Conservation (phyloP, 1,139 yeast genomes). For the Debaryomyces fabryi region DNA sequence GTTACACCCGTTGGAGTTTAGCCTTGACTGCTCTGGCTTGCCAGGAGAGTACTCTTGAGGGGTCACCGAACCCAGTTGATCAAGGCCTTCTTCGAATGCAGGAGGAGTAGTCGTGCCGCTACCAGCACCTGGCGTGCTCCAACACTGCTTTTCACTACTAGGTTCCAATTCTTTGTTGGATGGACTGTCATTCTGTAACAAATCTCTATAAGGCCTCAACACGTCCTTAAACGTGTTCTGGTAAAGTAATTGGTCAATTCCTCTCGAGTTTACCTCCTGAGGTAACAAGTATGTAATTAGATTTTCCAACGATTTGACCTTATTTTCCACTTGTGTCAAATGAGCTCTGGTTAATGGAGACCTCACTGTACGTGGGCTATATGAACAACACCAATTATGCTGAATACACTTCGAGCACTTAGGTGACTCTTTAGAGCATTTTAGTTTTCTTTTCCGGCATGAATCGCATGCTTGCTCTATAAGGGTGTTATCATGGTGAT, state of each 20-base stretch:
- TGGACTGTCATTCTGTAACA: slow-evolving; percentile 7
- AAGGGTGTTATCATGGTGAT: slow-evolving; percentile 15
- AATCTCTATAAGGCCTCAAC: slow-evolving; percentile 23
- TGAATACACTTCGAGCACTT: slow-evolving; percentile 74
- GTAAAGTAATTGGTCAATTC: slow-evolving; percentile 29
- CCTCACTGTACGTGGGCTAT: slow-evolving; percentile 75
- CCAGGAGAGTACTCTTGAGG: neutral
- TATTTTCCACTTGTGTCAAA: slow-evolving; percentile 72
- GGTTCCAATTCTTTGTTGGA: neutral
- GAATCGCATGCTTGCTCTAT: slow-evolving; percentile 61
- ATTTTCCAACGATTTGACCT: slow-evolving; percentile 57
- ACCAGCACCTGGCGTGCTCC: slow-evolving; percentile 2
- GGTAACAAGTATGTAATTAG: slow-evolving; percentile 49
- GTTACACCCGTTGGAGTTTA: slow-evolving; percentile 12
- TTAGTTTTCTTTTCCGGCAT: slow-evolving; percentile 58
- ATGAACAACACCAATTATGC: slow-evolving; percentile 74
- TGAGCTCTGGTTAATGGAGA: slow-evolving; percentile 84
- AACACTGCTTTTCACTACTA: slow-evolving; percentile 1
- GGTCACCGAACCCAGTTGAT: neutral
- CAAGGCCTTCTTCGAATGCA: neutral
- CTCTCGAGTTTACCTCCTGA: slow-evolving; percentile 13
- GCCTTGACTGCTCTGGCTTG: neutral
- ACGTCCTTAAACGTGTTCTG: slow-evolving; percentile 25
- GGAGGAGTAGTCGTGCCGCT: slow-evolving; percentile 8
- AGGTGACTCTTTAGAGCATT: slow-evolving; percentile 68